Evolutionary conservation across 1,284 basidiomycete species (phyloP), one percentile per base, ranked within the genome.

Genomic region (Sporisorium exsertum): DNA sequence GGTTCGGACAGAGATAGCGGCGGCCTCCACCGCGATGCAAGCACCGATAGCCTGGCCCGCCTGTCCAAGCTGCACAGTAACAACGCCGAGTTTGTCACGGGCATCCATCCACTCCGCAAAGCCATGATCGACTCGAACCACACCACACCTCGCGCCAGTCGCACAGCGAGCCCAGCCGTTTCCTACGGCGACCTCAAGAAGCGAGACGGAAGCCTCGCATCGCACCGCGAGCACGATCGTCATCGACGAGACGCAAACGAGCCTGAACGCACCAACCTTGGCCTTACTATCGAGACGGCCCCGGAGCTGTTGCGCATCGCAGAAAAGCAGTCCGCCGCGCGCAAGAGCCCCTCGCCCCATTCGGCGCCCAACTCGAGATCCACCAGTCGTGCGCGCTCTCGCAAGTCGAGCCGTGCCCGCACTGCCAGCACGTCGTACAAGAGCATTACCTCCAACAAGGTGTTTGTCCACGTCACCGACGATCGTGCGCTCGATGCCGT

Each of bases 381-480:
- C 15, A 73, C 63, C 0, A 77, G 74, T 43, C 72, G 78, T 10
- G 71, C 74, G 1, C 56, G 73, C 18, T 75, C 78, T 3, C 68
- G 78, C 46, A 71, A 72, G 35, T 64, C 65, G 18, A 72, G 63
- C 22, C 64, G 63, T 6, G 51, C 50, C 2, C 59, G 69, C 9
- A 69, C 47, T 26, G 20, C 55, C 5, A 76, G 73, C 56, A 52
- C 43, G 9, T 71, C 78, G 13, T 62, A 64, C 37, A 57, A 61
- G 4, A 35, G 26, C 20, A 26, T 51, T 9, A 59, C 52, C 18
- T 64, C 68, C n/a, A 68, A 78, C 63, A 79, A 78, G 61, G 64
- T 83, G 15, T 76, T 79, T 60, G 47, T 83, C 4, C 71, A 83
- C 42, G 70, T 83, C 32, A 66, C 79, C 6, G 81, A 83, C 46